Evolutionary conservation across 257 asterid species (phyloP).

Genomic region (Solanum sparsipilum): DNA sequence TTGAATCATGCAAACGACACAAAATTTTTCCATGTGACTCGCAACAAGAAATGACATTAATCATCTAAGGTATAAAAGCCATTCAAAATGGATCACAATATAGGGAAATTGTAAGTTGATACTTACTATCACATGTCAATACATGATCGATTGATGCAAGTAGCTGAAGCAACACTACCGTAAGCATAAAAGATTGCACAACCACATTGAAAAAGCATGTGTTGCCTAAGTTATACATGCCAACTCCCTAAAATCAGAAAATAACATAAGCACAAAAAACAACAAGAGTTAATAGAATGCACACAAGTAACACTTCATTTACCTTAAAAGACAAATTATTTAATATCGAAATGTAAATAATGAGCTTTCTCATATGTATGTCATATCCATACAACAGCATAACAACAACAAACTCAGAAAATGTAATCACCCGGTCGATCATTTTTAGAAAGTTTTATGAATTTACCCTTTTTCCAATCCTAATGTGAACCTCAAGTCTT

Average conservation of each 20-base stretch:
- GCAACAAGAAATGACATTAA: constrained; percentile 5
- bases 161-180: constrained; percentile 55
- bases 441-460: too few species aligned
- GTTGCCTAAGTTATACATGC: constrained; percentile 47
- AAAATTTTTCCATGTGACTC: constrained; percentile 31
- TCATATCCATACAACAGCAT: too few species aligned
- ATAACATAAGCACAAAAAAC: neutral
- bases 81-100: neutral
- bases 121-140: constrained; percentile 33
- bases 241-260: neutral
- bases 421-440: too few species aligned
- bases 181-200: constrained; percentile 70
- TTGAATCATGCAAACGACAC: constrained; percentile 36
- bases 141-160: constrained; percentile 17
- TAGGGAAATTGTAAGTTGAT: neutral
- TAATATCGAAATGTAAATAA: too few species aligned
- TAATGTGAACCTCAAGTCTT: too few species aligned
- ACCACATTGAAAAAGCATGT: constrained; percentile 77
- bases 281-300: too few species aligned
- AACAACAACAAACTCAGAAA: too few species aligned
- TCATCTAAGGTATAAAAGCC: constrained; percentile 10
- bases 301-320: neutral
- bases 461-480: too few species aligned
- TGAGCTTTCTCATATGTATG: too few species aligned
- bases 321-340: too few species aligned